phyloP scores from a whole-genome alignment of 2,329 filamentous ascomycete species.

The Neobulgaria alba region DNA sequence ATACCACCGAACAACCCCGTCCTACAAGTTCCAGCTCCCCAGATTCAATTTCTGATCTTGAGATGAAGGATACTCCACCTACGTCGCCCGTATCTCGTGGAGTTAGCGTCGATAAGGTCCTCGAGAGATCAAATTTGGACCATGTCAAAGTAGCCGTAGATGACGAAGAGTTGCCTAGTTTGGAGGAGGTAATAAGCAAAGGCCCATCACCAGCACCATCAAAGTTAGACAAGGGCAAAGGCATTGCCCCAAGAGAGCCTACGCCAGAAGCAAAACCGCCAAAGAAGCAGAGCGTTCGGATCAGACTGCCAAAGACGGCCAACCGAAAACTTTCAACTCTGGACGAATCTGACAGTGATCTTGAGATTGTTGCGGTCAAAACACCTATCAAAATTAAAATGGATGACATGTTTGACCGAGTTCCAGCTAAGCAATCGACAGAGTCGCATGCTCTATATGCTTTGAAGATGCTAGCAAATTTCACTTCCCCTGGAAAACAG shows the following conservation, averaged over 20 bases:
- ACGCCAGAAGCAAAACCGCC: slow-evolving; percentile 14
- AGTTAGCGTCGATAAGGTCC: slow-evolving; percentile 6
- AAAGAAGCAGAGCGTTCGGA: slow-evolving; percentile 28
- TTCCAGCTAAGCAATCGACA: slow-evolving; percentile 53
- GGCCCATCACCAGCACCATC: slow-evolving; percentile 13
- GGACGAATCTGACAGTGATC: slow-evolving; percentile 39
- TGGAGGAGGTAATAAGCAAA: slow-evolving; percentile 13
- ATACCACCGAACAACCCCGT: slow-evolving; percentile 30
- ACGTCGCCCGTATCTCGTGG: slow-evolving; percentile 52
- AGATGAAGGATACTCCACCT: slow-evolving; percentile 56
- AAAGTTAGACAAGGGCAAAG: slow-evolving; percentile 50
- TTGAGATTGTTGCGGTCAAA: slow-evolving; percentile 29
- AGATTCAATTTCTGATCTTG: slow-evolving; percentile 39
- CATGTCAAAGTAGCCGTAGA: background rate
- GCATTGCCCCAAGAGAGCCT: slow-evolving; percentile 38
- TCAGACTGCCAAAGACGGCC: slow-evolving; percentile 33
- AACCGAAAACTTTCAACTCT: slow-evolving; percentile 30
- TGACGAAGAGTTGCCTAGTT: slow-evolving; percentile 12
- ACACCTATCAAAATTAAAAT: slow-evolving; percentile 39
- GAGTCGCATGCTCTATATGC: slow-evolving; percentile 56
- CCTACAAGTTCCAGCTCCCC: slow-evolving; percentile 46
- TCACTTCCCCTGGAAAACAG: slow-evolving; percentile 53
- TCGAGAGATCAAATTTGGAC: slow-evolving; percentile 23
- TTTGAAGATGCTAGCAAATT: slow-evolving; percentile 65
- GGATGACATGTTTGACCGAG: slow-evolving; percentile 59